A percentile compares a stretch with the other conserved stretches of the same genome.
These are phyloP conservation scores for Penicillium psychrosexuale DNA, from an alignment of 2,329 filamentous ascomycete species.

Conservation along the genomic window DNA sequence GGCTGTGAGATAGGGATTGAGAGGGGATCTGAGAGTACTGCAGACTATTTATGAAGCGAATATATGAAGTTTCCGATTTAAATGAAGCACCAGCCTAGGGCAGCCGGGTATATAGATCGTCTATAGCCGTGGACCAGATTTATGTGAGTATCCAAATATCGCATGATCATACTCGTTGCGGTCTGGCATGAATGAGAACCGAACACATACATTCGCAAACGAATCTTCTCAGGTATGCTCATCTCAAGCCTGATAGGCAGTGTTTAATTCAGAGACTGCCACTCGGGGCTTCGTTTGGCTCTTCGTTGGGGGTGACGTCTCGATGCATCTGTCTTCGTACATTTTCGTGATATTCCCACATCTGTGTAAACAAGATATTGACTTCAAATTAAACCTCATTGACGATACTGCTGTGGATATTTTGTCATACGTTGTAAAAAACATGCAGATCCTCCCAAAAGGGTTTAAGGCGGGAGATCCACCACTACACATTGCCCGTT, in stretches of 20 bases:
- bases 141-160: neutral
- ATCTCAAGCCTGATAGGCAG: neutral
- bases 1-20: conserved; percentile 32
- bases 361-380: neutral
- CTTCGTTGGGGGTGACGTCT: neutral
- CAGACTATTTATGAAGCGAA: too few relatives aligned
- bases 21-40: neutral
- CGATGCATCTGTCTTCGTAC: neutral
- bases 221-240: neutral
- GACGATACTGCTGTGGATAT: neutral
- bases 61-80: neutral
- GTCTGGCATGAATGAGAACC: neutral
- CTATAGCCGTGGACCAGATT: neutral
- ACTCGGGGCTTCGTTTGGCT: neutral
- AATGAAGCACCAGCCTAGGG: neutral
- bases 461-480: conserved; percentile 14
- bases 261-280: neutral
- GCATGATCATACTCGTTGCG: neutral
- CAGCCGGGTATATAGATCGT: neutral
- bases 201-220: neutral
- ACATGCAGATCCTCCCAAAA: conserved; percentile 4
- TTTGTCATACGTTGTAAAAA: neutral
- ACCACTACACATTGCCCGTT: conserved; percentile 5
- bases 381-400: neutral
- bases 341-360: neutral